These are phyloP conservation scores for Phanerochaete sordida DNA, from an alignment of 768 basidiomycete genomes.

Conservation along the genomic window DNA sequence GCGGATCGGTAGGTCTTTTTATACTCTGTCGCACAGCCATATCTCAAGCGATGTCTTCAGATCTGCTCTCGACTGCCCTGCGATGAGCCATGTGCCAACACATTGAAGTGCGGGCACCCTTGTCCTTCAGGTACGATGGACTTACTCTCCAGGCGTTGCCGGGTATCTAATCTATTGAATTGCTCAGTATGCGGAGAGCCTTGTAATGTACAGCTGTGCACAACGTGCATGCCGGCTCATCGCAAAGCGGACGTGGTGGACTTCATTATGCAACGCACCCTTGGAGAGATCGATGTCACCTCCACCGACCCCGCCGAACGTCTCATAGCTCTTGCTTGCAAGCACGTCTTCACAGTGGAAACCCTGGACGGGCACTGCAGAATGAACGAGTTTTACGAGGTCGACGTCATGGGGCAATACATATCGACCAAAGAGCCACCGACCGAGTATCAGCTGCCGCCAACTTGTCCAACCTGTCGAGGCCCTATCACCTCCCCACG, in stretches of 20 bases:
- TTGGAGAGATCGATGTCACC: conserved; percentile 45
- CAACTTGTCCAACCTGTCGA: conserved; percentile 63
- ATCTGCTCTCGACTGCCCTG: conserved; percentile 66
- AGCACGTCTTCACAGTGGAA: conserved; percentile 68
- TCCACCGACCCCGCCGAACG: conserved; percentile 41
- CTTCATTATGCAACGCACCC: conserved; percentile 47
- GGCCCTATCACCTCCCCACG: conserved; percentile 51
- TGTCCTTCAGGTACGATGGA: conserved; percentile 59
- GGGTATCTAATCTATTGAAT: no score
- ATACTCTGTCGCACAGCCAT: neutral
- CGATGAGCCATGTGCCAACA: conserved; percentile 47
- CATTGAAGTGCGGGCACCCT: conserved; percentile 54
- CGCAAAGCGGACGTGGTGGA: conserved; percentile 48
- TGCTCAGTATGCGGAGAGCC: conserved; percentile 65
- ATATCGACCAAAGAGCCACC: conserved; percentile 40
- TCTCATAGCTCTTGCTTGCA: conserved; percentile 61
- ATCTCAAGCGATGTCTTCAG: conserved; percentile 27
- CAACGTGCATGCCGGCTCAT: conserved; percentile 40
- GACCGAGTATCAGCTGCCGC: conserved; percentile 37
- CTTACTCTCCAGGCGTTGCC: neutral
- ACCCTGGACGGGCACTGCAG: conserved; percentile 60
- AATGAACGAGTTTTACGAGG: conserved; percentile 48
- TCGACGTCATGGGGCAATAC: conserved; percentile 39
- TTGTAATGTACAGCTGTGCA: conserved; percentile 54
- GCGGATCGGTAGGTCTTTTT: conserved; percentile 55